Conservation (phyloP, 108 stramenopile genomes). For the Cylindrotheca closterium region DNA sequence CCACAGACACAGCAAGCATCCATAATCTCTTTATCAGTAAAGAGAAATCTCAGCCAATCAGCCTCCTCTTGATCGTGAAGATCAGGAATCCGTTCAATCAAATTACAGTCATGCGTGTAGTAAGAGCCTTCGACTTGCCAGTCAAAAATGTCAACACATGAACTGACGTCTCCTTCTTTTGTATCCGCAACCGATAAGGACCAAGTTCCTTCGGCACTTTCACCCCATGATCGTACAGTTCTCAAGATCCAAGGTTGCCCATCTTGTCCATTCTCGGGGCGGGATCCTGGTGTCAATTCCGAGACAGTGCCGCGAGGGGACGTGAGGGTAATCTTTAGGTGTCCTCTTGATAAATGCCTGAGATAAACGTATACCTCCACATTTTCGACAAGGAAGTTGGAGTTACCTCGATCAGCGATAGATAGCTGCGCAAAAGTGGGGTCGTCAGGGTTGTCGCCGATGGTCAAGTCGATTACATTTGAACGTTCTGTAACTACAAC, state of each 20-base stretch:
- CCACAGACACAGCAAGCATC: constrained; percentile 43
- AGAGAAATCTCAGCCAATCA: not conserved
- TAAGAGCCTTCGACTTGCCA: not conserved
- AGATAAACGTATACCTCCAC: constrained; percentile 35
- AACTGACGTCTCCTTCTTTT: constrained; percentile 5
- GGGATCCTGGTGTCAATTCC: constrained; percentile 23
- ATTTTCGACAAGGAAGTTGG: constrained; percentile 39
- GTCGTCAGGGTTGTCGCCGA: not conserved
- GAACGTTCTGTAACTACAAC: constrained; percentile 17
- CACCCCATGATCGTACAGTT: constrained; percentile 47
- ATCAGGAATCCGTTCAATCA: constrained; percentile 4
- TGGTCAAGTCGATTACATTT: constrained; percentile 2
- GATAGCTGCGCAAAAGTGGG: constrained; percentile 5
- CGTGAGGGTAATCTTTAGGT: constrained; percentile 31
- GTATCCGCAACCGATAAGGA: constrained; percentile 25
- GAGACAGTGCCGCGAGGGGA: constrained; percentile 37
- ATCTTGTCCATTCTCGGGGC: constrained; percentile 21
- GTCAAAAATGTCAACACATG: constrained; percentile 10
- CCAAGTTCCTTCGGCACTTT: constrained; percentile 29
- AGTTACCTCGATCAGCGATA: too few species aligned
- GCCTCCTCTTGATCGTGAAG: not conserved
- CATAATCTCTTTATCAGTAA: not conserved
- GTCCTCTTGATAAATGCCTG: constrained; percentile 34
- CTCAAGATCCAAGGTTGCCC: constrained; percentile 41
- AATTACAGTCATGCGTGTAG: constrained; percentile 8